Percentiles rank a stretch among this genome's conserved stretches.
phyloP scores from a whole-genome alignment of 345 rosid species.

The Erysimum cheiranthoides region DNA sequence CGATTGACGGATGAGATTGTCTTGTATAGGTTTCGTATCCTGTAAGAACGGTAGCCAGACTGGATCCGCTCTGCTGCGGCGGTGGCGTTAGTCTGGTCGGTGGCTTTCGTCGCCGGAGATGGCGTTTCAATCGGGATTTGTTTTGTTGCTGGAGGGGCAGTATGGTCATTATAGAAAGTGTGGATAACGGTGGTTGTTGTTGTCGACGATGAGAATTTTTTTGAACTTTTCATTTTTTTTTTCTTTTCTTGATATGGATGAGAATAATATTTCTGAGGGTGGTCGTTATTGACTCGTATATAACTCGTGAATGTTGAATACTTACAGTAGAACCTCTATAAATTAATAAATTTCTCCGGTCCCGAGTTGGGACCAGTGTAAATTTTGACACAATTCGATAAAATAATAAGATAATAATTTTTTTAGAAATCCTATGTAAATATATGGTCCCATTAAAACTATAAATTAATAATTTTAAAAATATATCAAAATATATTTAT shows the following conservation, averaged over 20 bases:
- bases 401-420: no score
- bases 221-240: conserved; percentile 49
- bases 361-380: no score
- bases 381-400: no score
- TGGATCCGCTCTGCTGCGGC: conserved; percentile 79
- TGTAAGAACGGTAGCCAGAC: conserved; percentile 64
- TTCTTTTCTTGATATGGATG: not conserved
- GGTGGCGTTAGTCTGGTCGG: conserved; percentile 44
- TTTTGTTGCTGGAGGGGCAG: conserved; percentile 41
- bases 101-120: conserved; percentile 27
- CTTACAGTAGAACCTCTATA: no score
- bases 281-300: conserved; percentile 22
- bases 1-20: conserved; percentile 57
- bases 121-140: conserved; percentile 48
- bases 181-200: conserved; percentile 53
- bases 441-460: no score
- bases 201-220: conserved; percentile 47
- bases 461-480: no score
- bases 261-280: conserved; percentile 23
- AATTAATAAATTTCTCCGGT: no score
- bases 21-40: conserved; percentile 62
- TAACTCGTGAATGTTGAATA: not conserved
- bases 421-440: no score
- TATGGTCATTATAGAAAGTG: conserved; percentile 49
- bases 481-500: no score